These are phyloP conservation scores for Plenodomus tracheiphilus DNA, from an alignment of 2,329 filamentous ascomycete species.

Conservation along the genomic window DNA sequence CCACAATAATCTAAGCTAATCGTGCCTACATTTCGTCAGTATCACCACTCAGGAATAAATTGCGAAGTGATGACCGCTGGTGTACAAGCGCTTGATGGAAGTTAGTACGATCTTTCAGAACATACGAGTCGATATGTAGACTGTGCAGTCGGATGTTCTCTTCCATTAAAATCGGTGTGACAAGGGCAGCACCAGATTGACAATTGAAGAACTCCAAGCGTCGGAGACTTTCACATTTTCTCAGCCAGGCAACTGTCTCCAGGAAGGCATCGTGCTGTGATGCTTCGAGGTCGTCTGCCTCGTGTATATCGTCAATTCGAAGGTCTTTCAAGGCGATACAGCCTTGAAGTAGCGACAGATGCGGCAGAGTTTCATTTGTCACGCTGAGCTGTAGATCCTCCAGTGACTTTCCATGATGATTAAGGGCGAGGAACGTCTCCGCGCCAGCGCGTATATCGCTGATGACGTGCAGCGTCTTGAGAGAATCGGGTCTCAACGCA, in stretches of 20 bases:
- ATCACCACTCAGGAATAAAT: slow-evolving; percentile 53
- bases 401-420: slow-evolving; percentile 59
- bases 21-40: slow-evolving; percentile 47
- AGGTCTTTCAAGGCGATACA: slow-evolving; percentile 56
- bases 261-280: slow-evolving; percentile 58
- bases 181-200: slow-evolving; percentile 56
- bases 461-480: slow-evolving; percentile 63
- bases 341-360: slow-evolving; percentile 52
- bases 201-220: slow-evolving; percentile 57
- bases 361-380: slow-evolving; percentile 53
- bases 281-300: slow-evolving; percentile 52
- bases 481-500: slow-evolving; percentile 58
- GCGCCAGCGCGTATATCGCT: slow-evolving; percentile 59
- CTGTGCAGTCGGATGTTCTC: slow-evolving; percentile 52
- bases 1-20: too few relatives aligned
- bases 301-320: slow-evolving; percentile 52
- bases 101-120: slow-evolving; percentile 51
- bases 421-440: slow-evolving; percentile 59
- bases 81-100: slow-evolving; percentile 59
- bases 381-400: slow-evolving; percentile 57
- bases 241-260: slow-evolving; percentile 59
- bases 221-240: slow-evolving; percentile 55
- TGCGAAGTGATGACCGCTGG: slow-evolving; percentile 56
- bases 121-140: slow-evolving; percentile 56
- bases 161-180: slow-evolving; percentile 54